Conservation (phyloP, 371 early-diverging fungal species). For the Mortierella sp. region DNA sequence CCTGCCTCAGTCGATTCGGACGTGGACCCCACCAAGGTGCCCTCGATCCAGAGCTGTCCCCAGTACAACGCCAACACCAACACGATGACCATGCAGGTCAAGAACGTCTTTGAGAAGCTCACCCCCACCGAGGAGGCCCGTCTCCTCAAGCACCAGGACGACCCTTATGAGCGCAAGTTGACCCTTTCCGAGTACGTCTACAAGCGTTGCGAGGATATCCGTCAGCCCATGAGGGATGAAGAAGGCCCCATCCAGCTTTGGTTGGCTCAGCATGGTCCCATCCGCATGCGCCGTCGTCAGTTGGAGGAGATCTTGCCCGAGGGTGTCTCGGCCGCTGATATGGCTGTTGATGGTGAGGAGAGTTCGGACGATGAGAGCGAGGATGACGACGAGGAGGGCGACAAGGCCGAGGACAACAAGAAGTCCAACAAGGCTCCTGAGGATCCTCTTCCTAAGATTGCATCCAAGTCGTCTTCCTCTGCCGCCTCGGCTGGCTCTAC, state of each 20-base stretch:
- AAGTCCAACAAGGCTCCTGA: slow-evolving; percentile 16
- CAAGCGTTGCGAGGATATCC: slow-evolving; percentile 55
- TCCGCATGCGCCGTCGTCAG: slow-evolving; percentile 49
- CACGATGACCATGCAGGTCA: slow-evolving; percentile 51
- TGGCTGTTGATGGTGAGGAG: slow-evolving; percentile 12
- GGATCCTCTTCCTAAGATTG: slow-evolving; percentile 53
- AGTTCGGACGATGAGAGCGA: slow-evolving; percentile 24
- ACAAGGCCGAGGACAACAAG: neutral
- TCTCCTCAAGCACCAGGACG: slow-evolving; percentile 42
- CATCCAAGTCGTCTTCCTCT: slow-evolving; percentile 35
- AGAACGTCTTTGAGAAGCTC: slow-evolving; percentile 56
- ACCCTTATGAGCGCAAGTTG: slow-evolving; percentile 50
- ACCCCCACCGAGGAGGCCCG: slow-evolving; percentile 34
- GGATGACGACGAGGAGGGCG: slow-evolving; percentile 9
- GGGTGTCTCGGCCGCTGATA: slow-evolving; percentile 7
- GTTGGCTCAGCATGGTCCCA: slow-evolving; percentile 58
- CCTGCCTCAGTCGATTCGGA: slow-evolving; percentile 40
- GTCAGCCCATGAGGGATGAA: slow-evolving; percentile 56
- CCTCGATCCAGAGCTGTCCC: slow-evolving; percentile 32
- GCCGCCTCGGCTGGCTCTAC: neutral
- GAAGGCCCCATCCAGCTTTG: slow-evolving; percentile 56
- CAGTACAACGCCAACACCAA: slow-evolving; percentile 45
- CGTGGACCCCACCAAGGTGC: slow-evolving; percentile 45
- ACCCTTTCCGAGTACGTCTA: slow-evolving; percentile 53
- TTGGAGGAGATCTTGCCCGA: slow-evolving; percentile 27